Base-by-base conservation (phyloP, 306 rosid genomes). In the Calophaca sinica region DNA sequence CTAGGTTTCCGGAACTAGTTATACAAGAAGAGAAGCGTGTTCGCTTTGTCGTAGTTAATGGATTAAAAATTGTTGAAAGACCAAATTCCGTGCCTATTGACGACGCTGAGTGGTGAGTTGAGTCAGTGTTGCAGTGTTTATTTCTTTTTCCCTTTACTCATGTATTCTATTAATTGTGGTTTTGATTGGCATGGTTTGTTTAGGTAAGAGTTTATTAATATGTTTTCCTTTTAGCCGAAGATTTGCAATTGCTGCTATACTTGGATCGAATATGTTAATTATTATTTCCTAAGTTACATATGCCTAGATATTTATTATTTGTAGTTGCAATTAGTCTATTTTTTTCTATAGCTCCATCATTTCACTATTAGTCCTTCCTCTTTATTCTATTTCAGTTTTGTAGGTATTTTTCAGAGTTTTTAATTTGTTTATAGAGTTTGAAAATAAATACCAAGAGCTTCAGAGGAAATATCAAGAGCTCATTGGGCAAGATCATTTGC, bases 21-120 rank as follows among this genome's bases (percentile, higher is more conserved):
- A 87, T 91, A 74, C 98, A 94, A 79, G 98, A 91, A 80, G 97
- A 91, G 84, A 91, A 91, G 86, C 89, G 98, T 55, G 96, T 94
- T 71, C 97, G 98, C 32, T 94, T 94, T 81, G 97, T 94, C 33
- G 98, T 91, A 2, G 96, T 94, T 74, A 94, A 94, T 81, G 98
- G 97, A 31, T 81, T 94, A 78, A 87, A 79, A 79, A 85, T 94
- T 84, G 89, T 88, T 83, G 98, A 91, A 82, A 94, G 86, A 62
- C 98, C 98, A 50, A 87, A 81, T 73, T 68, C 59, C 13, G 61
- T 91, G 79, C 76, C 92, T 15, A 78, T 84, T 72, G 90, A 87
- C 33, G 97, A 88, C 50, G 92, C 94, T 13, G 94, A 88, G 76
- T 94, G 98, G 98, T 94, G 77, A 80, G 91, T 72, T 51, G 48